Conservation (phyloP, 306 rosid species). For the Corylus americana region DNA sequence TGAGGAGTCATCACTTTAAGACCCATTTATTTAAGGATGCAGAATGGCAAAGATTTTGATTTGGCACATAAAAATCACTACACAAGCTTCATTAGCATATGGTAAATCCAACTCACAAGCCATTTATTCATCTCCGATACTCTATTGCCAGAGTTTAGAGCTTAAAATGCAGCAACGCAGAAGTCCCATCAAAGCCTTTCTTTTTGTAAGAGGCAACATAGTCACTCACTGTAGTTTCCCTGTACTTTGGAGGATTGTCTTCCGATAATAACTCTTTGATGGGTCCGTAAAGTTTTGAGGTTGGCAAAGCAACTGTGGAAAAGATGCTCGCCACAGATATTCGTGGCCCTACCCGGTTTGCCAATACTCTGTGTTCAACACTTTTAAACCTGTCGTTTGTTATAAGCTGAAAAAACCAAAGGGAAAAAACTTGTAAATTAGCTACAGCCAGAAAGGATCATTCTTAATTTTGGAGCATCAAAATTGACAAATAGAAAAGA, state of each 20-base stretch:
- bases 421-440: no score
- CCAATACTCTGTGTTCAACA: conserved; percentile 30
- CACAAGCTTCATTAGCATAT: no score
- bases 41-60: no score
- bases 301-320: background rate
- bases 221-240: conserved; percentile 11
- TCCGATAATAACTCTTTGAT: conserved; percentile 26
- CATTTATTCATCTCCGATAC: background rate
- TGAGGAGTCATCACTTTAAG: no score
- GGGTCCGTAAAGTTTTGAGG: conserved; percentile 6
- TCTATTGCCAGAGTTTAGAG: background rate
- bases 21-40: no score
- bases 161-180: conserved; percentile 6
- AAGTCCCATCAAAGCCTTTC: background rate
- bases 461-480: background rate
- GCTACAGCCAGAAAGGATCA: background rate
- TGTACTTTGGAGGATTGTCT: conserved; percentile 20
- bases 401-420: conserved; percentile 7
- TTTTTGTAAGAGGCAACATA: background rate
- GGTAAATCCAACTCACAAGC: no score
- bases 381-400: conserved; percentile 40
- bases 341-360: conserved; percentile 15
- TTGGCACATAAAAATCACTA: no score
- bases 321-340: conserved; percentile 24
- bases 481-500: background rate